Evolutionary conservation across 805 yeast genomes (phyloP), one percentile per base, ranked within the genome.

Genomic region (Dipodascus geniculatus): DNA sequence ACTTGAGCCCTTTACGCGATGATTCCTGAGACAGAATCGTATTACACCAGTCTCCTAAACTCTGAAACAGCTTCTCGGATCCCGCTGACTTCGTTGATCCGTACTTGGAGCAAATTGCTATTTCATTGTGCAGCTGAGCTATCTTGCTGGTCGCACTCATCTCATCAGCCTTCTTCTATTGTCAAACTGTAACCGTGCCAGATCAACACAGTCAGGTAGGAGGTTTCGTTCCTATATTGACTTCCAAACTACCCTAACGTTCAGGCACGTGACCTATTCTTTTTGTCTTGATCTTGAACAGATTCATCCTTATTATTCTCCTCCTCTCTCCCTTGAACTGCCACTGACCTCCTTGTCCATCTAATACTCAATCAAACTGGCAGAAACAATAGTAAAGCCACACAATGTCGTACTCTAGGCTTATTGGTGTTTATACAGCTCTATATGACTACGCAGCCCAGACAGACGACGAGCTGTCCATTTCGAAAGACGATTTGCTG

Each of bases 381-480:
- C 33, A 6, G 33, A 28, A 28, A 28, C 11, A 28, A 28, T 28
- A 28, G 9, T 28, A 28, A 28, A 6, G 6, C 33, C 33, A 28
- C 6, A 28, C 33, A 28, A 28, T 28, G 33, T 11, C 33, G 33
- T 28, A 28, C 11, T 28, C 33, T 11, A 28, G 33, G 33, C 6
- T 28, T 28, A 28, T 28, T 11, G 98, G 97, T 57, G 81, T 91
- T 22, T 90, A 85, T 70, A 77, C 72, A 65, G 96, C 96, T 49
- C 63, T 85, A 51, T 91, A 83, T 67, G 84, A 80, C 63, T 91
- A 91, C 68, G 75, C 74, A 55, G 91, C 97, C 11, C 93, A 86
- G 63, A 82, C 89, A n/a, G 86, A 83, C n/a, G 95, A 90, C 68
- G 99, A 93, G 71, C 75, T 93, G 63, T 69, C 83, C 14, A 68